Percentiles rank a stretch among this genome's conserved stretches.
Evolutionary conservation across 495 filamentous ascomycete species (phyloP).

Genomic region (Xylaria cubensis): DNA sequence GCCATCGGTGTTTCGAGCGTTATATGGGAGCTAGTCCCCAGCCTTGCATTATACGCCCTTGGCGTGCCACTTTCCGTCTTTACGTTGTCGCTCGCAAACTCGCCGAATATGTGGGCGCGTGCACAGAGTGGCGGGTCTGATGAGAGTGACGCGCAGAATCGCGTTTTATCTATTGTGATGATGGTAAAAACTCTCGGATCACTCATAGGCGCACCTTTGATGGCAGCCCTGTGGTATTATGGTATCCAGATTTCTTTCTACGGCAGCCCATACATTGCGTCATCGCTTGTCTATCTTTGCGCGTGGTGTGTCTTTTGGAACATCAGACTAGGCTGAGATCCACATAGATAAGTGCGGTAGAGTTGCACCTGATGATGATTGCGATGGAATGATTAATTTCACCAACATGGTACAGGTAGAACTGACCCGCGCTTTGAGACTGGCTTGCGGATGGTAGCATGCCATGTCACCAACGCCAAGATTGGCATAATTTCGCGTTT

Average conservation of each 20-base stretch:
- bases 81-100: constrained; percentile 49
- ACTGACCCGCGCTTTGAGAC: constrained; percentile 8
- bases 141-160: constrained; percentile 35
- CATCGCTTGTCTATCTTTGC: constrained; percentile 26
- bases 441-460: constrained; percentile 1
- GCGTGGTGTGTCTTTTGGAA: constrained; percentile 25
- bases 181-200: constrained; percentile 52
- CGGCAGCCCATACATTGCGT: constrained; percentile 42
- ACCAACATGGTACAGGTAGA: not conserved
- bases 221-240: constrained; percentile 50
- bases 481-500: constrained; percentile 21
- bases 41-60: constrained; percentile 50
- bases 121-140: constrained; percentile 23
- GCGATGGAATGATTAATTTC: not conserved
- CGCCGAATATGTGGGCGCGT: constrained; percentile 39
- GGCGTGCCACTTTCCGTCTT: constrained; percentile 54
- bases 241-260: constrained; percentile 35
- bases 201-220: constrained; percentile 48
- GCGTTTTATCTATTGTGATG: constrained; percentile 56
- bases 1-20: constrained; percentile 45
- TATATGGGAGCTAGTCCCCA: constrained; percentile 44
- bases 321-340: constrained; percentile 13
- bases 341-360: not conserved
- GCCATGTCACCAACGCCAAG: constrained; percentile 11
- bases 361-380: not conserved